A percentile compares a stretch with the other conserved stretches of the same genome.
Conservation (phyloP, 1,284 basidiomycete species). For the Phlebopus sp. region DNA sequence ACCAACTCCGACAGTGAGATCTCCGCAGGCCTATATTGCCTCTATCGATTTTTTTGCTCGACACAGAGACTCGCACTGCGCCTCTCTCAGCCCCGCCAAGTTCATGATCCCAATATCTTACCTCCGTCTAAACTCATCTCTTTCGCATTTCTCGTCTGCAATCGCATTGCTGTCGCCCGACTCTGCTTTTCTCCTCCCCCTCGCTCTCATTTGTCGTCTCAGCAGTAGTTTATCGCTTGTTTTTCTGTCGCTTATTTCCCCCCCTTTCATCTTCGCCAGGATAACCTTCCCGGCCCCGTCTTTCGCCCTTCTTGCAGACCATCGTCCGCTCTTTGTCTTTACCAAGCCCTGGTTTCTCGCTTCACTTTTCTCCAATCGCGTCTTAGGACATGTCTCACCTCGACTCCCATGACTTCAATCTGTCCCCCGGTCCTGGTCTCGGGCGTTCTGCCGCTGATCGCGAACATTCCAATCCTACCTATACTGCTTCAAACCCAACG, state of each 20-base stretch:
- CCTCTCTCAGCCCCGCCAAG: not conserved
- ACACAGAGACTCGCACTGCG: constrained; percentile 6
- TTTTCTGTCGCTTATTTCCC: constrained; percentile 13
- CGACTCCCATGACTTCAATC: constrained; percentile 45
- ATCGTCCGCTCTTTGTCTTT: constrained; percentile 1
- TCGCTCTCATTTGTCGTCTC: constrained; percentile 31
- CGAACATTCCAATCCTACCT: constrained; percentile 17
- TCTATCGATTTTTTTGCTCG: constrained; percentile 29
- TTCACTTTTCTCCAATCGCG: constrained; percentile 6
- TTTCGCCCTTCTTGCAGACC: not conserved
- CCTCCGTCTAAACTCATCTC: constrained; percentile 29
- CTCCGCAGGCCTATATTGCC: constrained; percentile 33
- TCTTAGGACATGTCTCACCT: constrained; percentile 39
- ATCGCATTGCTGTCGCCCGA: constrained; percentile 34
- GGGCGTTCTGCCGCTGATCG: constrained; percentile 18
- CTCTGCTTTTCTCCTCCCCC: constrained; percentile 22
- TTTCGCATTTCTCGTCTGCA: constrained; percentile 27
- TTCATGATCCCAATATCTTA: constrained; percentile 30
- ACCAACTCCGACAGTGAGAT: constrained; percentile 33
- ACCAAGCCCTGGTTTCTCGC: not conserved
- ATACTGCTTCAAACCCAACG: constrained; percentile 14
- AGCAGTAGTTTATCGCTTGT: constrained; percentile 31
- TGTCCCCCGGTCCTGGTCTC: constrained; percentile 33
- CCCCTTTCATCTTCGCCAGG: constrained; percentile 12
- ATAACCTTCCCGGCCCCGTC: not conserved